Conservation (phyloP, 257 asterid species). For the Parsonsia alboflavescens region DNA sequence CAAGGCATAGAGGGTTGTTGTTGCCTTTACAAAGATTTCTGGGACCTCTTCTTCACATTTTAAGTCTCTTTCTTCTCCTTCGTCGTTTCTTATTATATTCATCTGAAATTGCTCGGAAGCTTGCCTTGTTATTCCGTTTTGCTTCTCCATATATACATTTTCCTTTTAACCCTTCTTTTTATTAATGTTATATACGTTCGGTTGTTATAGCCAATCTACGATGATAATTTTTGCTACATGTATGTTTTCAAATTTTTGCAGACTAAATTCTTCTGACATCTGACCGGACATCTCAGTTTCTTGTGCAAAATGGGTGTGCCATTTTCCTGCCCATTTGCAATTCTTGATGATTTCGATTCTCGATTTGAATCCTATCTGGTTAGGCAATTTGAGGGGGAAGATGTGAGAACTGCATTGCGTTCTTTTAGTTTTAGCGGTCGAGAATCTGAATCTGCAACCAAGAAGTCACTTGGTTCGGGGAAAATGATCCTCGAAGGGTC, state of each 20-base stretch:
- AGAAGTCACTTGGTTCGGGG: conserved; percentile 42
- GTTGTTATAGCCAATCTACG: neutral
- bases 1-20: neutral
- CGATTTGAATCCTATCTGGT: conserved; percentile 32
- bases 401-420: conserved; percentile 20
- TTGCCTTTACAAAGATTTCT: neutral
- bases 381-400: conserved; percentile 35
- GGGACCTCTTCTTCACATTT: neutral
- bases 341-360: conserved; percentile 39
- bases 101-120: neutral
- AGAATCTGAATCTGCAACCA: conserved; percentile 26
- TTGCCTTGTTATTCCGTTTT: neutral
- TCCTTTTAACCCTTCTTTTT: neutral
- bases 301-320: conserved; percentile 56
- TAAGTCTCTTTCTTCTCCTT: neutral
- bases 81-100: too few species aligned
- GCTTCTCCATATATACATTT: neutral
- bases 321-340: conserved; percentile 39
- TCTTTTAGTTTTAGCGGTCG: conserved; percentile 34
- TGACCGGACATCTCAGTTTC: conserved; percentile 16
- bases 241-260: conserved; percentile 5
- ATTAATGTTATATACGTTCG: too few species aligned
- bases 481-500: conserved; percentile 46
- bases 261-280: neutral
- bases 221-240: neutral